phyloP scores from a whole-genome alignment of 2,329 filamentous ascomycete species.

The Neospermospora avenae region DNA sequence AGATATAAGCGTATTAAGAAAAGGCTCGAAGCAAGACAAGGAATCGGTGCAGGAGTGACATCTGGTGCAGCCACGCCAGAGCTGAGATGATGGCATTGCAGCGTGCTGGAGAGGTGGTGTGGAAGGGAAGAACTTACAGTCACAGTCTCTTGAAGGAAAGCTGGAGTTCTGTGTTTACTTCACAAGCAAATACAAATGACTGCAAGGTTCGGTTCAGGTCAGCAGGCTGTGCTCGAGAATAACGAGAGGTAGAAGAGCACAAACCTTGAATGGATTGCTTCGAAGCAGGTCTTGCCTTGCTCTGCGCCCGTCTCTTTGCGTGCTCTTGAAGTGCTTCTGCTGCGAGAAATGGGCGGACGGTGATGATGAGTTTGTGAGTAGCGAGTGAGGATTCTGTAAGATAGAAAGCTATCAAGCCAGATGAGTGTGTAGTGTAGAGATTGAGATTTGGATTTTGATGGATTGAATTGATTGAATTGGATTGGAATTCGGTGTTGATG shows the following conservation, averaged over 20 bases:
- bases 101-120: neutral
- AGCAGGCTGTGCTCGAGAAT: conserved; percentile 11
- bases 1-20: neutral
- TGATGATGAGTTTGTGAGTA: conserved; percentile 27
- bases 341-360: conserved; percentile 17
- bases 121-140: conserved; percentile 23
- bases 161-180: conserved; percentile 16
- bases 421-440: conserved; percentile 32
- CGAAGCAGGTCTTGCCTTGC: conserved; percentile 4
- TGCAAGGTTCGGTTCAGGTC: conserved; percentile 8
- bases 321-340: conserved; percentile 9
- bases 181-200: conserved; percentile 18
- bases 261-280: conserved; percentile 21
- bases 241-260: neutral
- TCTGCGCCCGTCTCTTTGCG: neutral
- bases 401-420: conserved; percentile 39
- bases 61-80: neutral
- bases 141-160: conserved; percentile 25
- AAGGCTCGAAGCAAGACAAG: neutral
- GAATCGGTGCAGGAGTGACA: conserved; percentile 4
- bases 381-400: conserved; percentile 36
- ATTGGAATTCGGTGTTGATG: conserved; percentile 20
- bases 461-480: neutral
- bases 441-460: conserved; percentile 25
- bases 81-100: neutral